Base-by-base conservation (phyloP, 495 filamentous ascomycete genomes). In the Beverwykella pulmonaria region DNA sequence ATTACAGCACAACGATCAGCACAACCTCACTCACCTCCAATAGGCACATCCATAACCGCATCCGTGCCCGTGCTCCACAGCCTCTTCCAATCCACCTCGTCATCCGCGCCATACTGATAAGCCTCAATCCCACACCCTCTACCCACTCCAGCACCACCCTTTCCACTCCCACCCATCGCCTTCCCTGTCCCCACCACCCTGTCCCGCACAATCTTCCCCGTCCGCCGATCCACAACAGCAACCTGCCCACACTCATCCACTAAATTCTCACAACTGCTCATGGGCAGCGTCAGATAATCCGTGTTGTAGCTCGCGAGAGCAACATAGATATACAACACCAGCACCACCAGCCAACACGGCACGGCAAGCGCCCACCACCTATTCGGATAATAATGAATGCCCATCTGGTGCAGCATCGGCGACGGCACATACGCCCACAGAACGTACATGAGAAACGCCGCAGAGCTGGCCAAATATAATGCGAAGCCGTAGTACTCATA, bases 401-500 rank as follows among this genome's bases (percentile, higher is more conserved):
- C 93, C 27, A 98, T 81, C 61, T 92, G 91, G 75, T 96, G 91
- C 25, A 98, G 83, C 75, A 98, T 92, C 0, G 92, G 90, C 20
- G 90, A 91, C 0, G 94, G 94, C 2, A 97, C 87, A 75, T 92
- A 98, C 14, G 90, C 89, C 94, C 95, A 98, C 1, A 98, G 83
- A 10, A 98, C 81, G 75, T 98, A 98, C 54, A 97, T 88, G 26
- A 93, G 75, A 74, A 97, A 98, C 1, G 84, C 86, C 39, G 92
- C 79, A 15, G 84, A 88, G 36, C 87, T 90, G 71, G 90, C 88
- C 26, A 98, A 83, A 75, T 98, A 98, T 26, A 98, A 83, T 54
- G 94, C 93, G 78, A 98, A 98, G 67, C 94, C 94, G 75, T 98
- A 98, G 83, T 98, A 98, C 74, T 98, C 94, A 76, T 98, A 98